Percentiles rank a stretch among this genome's conserved stretches.
Evolutionary conservation across 2,329 filamentous ascomycete species (phyloP).

Genomic region (Xylariaceae sp.): DNA sequence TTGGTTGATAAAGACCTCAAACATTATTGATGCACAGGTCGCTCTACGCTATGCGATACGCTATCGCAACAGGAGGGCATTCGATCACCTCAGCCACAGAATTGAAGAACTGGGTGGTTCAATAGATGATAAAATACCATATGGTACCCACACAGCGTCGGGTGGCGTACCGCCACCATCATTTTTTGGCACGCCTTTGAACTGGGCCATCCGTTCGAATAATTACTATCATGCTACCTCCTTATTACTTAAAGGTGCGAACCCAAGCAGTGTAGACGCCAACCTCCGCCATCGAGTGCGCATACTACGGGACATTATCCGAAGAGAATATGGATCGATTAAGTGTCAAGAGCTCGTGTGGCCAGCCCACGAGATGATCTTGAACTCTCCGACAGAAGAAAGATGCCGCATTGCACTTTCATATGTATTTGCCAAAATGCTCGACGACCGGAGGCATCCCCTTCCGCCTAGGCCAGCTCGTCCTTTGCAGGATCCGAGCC

Average conservation of each 20-base stretch:
- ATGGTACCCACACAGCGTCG: neutral
- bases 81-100: neutral
- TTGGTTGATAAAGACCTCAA: neutral
- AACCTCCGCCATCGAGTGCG: constrained; percentile 13
- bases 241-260: neutral
- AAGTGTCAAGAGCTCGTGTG: neutral
- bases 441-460: too few species aligned
- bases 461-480: too few species aligned
- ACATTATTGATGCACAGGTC: neutral
- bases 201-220: neutral
- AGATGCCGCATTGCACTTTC: too few species aligned
- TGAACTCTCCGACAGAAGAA: too few species aligned
- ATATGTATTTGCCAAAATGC: too few species aligned
- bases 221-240: constrained; percentile 1
- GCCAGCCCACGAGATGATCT: neutral
- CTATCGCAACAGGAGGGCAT: neutral
- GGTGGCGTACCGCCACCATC: neutral
- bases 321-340: neutral
- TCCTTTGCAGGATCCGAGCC: too few species aligned
- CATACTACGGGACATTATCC: neutral
- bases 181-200: neutral
- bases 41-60: neutral
- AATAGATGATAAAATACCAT: neutral
- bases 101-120: neutral
- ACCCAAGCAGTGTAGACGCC: neutral